Evolutionary conservation across 2,329 filamentous ascomycete species (phyloP).

Genomic region (Aspergillus phoenicis): DNA sequence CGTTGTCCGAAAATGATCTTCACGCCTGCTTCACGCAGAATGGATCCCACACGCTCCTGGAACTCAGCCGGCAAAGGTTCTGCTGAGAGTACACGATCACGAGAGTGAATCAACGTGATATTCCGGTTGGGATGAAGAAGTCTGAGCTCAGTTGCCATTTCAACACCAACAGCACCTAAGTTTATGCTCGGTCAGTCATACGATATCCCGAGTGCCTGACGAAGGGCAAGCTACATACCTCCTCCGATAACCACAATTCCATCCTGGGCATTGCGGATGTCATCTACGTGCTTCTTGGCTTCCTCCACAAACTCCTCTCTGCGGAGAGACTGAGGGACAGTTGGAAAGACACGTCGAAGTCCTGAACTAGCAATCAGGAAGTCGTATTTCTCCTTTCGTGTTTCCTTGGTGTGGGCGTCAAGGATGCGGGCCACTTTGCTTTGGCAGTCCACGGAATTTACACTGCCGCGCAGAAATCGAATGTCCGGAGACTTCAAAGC

Average conservation of each 20-base stretch:
- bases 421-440: constrained; percentile 62
- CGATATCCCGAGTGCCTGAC: background rate
- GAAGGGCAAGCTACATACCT: constrained; percentile 39
- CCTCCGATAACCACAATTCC: constrained; percentile 72
- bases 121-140: constrained; percentile 62
- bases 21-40: constrained; percentile 66
- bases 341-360: constrained; percentile 69
- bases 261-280: constrained; percentile 52
- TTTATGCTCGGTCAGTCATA: background rate
- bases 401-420: constrained; percentile 50
- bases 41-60: constrained; percentile 59
- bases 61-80: constrained; percentile 72
- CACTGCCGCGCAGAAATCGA: constrained; percentile 66
- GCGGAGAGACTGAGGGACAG: constrained; percentile 66
- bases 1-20: constrained; percentile 31
- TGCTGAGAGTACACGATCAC: constrained; percentile 68
- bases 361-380: constrained; percentile 75
- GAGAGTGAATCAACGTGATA: constrained; percentile 76
- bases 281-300: constrained; percentile 21
- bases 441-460: constrained; percentile 61
- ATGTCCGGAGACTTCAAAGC: constrained; percentile 66
- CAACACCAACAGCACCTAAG: constrained; percentile 72
- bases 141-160: constrained; percentile 80
- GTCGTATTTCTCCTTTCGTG: constrained; percentile 60
- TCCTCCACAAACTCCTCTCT: constrained; percentile 32